Conservation (phyloP, 495 filamentous ascomycete species). For the Talaromyces liani region DNA sequence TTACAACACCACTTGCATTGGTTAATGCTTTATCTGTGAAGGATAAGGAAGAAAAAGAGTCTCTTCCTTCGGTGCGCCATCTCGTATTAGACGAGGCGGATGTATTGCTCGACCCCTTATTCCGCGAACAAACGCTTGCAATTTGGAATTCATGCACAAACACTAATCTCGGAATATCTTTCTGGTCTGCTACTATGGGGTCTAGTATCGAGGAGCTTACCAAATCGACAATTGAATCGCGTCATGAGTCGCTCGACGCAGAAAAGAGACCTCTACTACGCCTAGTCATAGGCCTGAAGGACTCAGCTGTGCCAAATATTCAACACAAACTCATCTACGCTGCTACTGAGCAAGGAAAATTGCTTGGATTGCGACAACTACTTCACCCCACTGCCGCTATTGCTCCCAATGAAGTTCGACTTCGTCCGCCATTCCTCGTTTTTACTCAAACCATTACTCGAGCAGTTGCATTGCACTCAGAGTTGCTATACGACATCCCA, state of each 20-base stretch:
- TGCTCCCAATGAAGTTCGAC: slow-evolving; percentile 45
- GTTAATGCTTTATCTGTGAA: slow-evolving; percentile 61
- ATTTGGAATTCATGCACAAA: slow-evolving; percentile 76
- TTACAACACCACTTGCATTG: slow-evolving; percentile 78
- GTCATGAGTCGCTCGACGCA: slow-evolving; percentile 20
- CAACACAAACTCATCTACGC: slow-evolving; percentile 83
- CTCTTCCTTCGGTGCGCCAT: slow-evolving; percentile 56
- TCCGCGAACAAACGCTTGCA: slow-evolving; percentile 79
- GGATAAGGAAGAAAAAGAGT: slow-evolving; percentile 30
- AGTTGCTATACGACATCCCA: slow-evolving; percentile 93
- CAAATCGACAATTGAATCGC: slow-evolving; percentile 49
- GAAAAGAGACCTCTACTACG: slow-evolving; percentile 52
- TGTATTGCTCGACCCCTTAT: slow-evolving; percentile 84
- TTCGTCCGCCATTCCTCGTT: slow-evolving; percentile 83
- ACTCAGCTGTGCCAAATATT: slow-evolving; percentile 88
- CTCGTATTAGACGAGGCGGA: slow-evolving; percentile 92
- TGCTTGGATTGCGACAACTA: slow-evolving; percentile 84
- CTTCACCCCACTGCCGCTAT: slow-evolving; percentile 66
- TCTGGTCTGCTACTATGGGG: slow-evolving; percentile 97
- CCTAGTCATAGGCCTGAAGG: slow-evolving; percentile 88
- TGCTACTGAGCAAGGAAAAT: slow-evolving; percentile 87
- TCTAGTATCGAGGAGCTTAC: slow-evolving; percentile 81
- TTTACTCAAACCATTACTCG: slow-evolving; percentile 93
- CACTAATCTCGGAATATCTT: slow-evolving; percentile 57
- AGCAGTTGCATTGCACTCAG: slow-evolving; percentile 76